Base-by-base conservation (phyloP, 768 basidiomycete genomes). In the Gloeopeniophorella convolvens region DNA sequence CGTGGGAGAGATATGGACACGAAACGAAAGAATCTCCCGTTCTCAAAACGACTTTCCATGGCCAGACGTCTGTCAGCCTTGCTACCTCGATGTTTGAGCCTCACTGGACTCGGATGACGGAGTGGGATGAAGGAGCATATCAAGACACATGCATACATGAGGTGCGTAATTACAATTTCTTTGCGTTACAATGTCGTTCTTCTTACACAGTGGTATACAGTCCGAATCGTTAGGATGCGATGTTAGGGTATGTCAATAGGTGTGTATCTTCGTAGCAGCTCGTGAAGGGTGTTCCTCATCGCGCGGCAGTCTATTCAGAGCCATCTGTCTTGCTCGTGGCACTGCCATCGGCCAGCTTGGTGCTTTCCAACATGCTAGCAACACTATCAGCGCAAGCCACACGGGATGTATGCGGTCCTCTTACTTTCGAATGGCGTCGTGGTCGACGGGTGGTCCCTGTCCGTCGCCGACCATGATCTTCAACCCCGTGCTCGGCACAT, bases 391-490 rank as follows among this genome's bases (percentile, higher is more conserved):
- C n/a, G 20, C 15, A 32, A 21, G 9, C 27, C 11, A 9, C 3
- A 18, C 11, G 12, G 24, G 9, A 23, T 8, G 43, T 27, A 23
- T 4, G 11, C 0, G 8, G 10, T 18, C 7, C 0, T 70, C 77
- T 65, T 54, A 87, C 86, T 82, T 83, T 30, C 73, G 63, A 53
- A 75, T 62, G 9, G 83, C 84, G 2, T 48, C 65, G 26, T 76
- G 59, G 54, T 87, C 77, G 9, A 83, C 72, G 15, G 73, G 68
- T 11, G 88, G 88, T 10, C 72, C 70, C 46, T 65, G 60, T 10
- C 87, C 88, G 54, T 76, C 72, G 2, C 89, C 89, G 16, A 90
- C 67, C 76, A 89, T 80, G 1, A 86, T 66, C 62, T 76, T 77
- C 55, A 68, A 63, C 2, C 80, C 85, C 32, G 66, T 65, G 58